phyloP scores from a whole-genome alignment of 805 yeast genomes.

The Tetrapisispora namnaoensis region DNA sequence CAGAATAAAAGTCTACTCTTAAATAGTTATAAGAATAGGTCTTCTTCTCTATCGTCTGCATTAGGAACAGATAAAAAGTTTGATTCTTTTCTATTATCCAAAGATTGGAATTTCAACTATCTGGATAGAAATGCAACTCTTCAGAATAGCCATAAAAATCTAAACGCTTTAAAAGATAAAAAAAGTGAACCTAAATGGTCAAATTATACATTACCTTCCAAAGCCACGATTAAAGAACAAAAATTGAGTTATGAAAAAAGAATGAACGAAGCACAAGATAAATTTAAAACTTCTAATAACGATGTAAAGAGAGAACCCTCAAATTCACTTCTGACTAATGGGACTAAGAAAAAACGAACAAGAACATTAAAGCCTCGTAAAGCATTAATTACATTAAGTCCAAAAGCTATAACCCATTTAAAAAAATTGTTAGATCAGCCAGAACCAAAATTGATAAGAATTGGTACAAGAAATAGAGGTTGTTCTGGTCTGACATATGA shows the following conservation, averaged over 20 bases:
- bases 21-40: neutral
- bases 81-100: neutral
- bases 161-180: neutral
- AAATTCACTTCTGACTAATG: conserved; percentile 1
- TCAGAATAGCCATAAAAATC: neutral
- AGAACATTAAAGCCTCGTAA: conserved; percentile 77
- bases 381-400: conserved; percentile 75
- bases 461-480: conserved; percentile 93
- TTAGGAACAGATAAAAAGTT: neutral
- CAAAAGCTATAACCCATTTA: conserved; percentile 67
- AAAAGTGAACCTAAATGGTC: conserved; percentile 25
- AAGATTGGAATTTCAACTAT: conserved; percentile 3
- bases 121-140: neutral
- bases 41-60: neutral
- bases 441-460: conserved; percentile 77
- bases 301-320: neutral
- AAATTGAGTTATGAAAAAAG: conserved; percentile 19
- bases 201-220: conserved; percentile 40
- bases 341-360: conserved; percentile 34
- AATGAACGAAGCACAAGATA: neutral
- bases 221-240: conserved; percentile 38
- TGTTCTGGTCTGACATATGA: conserved; percentile 93
- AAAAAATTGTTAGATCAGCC: conserved; percentile 63
- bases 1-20: neutral
- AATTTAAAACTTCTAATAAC: neutral